Percentiles rank a stretch among this genome's conserved stretches.
Conservation (phyloP, 108 stramenopile genomes). For the Cyclotella baltica region DNA sequence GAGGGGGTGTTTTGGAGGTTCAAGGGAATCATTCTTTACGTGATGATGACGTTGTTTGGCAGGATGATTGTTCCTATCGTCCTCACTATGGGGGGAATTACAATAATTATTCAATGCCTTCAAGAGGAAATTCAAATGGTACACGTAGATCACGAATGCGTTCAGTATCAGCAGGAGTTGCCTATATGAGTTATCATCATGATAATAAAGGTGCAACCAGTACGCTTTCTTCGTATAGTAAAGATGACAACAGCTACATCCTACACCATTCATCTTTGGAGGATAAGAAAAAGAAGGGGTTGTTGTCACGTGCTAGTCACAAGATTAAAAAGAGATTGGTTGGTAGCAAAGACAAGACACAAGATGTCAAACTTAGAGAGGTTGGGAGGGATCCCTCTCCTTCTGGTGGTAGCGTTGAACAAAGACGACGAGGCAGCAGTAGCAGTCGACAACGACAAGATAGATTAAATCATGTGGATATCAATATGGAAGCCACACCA, state of each 20-base stretch:
- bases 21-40: background rate
- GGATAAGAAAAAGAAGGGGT: slow-evolving; percentile 23
- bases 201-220: background rate
- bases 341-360: background rate
- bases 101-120: no score
- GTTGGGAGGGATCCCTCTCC: slow-evolving; percentile 37
- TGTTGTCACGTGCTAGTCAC: slow-evolving; percentile 28
- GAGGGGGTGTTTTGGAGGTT: background rate
- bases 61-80: no score
- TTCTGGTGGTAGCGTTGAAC: background rate
- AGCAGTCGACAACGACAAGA: background rate
- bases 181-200: background rate
- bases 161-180: background rate
- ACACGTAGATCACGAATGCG: background rate
- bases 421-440: background rate
- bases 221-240: background rate
- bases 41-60: no score
- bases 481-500: background rate
- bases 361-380: background rate
- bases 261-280: background rate
- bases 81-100: no score
- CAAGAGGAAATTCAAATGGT: no score
- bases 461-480: background rate
- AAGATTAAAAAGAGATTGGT: slow-evolving; percentile 27
- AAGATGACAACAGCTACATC: background rate